Evolutionary conservation across 306 rosid species (phyloP), one percentile per base, ranked within the genome.

Genomic region (Lathyrus aphaca): DNA sequence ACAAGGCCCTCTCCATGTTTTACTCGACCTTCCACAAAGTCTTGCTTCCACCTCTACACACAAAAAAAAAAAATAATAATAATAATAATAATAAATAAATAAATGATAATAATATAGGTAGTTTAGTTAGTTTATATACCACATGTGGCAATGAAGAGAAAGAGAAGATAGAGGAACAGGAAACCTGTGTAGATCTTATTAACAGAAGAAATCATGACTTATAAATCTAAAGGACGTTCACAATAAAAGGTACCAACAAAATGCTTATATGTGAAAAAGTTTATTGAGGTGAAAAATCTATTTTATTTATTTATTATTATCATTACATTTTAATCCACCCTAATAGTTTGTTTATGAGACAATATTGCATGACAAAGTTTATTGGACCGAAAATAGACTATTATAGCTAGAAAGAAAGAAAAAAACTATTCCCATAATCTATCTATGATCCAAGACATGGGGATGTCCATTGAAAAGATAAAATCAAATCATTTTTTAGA

Each of bases 1-100:
- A 49, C 66, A 60, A 4, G 29, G 43, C 9, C 29, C 29, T 10
- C 15, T 35, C 66, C 66, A 60, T 60, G 66, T 37, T 16, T 17
- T 16, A 16, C 66, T 17, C 1, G 8, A 4, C 9, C 27, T 37
- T 15, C 19, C 8, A 37, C 46, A 60, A 16, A 60, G 2, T 9
- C 19, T 38, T 60, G 6, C 16, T 60, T 37, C 5, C 11, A 5
- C 66, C 4, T 35, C 66, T 60, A 15, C 66, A 60, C n/a, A 35
- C 1, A 58, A 32, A 58, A 21, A 8, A 0, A 6, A 56, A 55
- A 0, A 30, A 43, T 5, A 6, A 44, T 27, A 25, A 27, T 27
- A 56, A n/a, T n/a, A 32, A 32, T 32, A 32, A 6, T 3, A 56
- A 56, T 23, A 16, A 49, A 17, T 8, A 32, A 6, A 32, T 6